Base-by-base conservation (phyloP, 1,284 basidiomycete genomes). In the Puccinia sorghi region DNA sequence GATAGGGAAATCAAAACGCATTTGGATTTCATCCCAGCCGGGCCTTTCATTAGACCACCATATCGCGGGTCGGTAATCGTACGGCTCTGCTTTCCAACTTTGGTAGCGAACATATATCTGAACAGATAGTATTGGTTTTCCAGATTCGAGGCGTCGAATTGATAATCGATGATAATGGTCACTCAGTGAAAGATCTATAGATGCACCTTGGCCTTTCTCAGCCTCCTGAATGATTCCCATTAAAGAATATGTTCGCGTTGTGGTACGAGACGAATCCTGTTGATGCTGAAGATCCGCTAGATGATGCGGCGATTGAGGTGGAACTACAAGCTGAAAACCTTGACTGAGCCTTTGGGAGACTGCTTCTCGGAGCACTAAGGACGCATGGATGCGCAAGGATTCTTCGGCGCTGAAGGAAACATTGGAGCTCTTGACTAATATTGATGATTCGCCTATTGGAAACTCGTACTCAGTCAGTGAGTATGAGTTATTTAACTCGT, bases 241-340 rank as follows among this genome's bases (percentile, higher is more conserved):
- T 12, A 79, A 25, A 1, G 76, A 79, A 22, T 66, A 32, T 32
- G 32, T 32, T 32, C 32, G 46, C 22, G 32, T 52, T 50, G 41
- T 71, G 13, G 69, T 75, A 72, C 79, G 81, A 76, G 56, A 69
- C 43, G 69, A 80, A 76, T 70, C 81, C 74, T 15, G 72, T 75
- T 54, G 78, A 76, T 70, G 81, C 74, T 15, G 72, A 79, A 59
- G 78, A 54, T 69, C 56, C 17, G 61, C 56, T 37, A 75, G 25
- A 79, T 48, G 22, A 56, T 63, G 66, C 80, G 80, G 43, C 76
- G 79, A 4, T 82, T 81, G 48, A 32, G 32, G 32, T 15, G 76
- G 69, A 11, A 85, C 84, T 59, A 97, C 90, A 83, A 98, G 93
- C 84, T 99, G 96, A 85, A 97, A 99, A n/a, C 96, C 95, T 84